Conservation (phyloP, 2,329 filamentous ascomycete genomes). For the Neurospora sp. region DNA sequence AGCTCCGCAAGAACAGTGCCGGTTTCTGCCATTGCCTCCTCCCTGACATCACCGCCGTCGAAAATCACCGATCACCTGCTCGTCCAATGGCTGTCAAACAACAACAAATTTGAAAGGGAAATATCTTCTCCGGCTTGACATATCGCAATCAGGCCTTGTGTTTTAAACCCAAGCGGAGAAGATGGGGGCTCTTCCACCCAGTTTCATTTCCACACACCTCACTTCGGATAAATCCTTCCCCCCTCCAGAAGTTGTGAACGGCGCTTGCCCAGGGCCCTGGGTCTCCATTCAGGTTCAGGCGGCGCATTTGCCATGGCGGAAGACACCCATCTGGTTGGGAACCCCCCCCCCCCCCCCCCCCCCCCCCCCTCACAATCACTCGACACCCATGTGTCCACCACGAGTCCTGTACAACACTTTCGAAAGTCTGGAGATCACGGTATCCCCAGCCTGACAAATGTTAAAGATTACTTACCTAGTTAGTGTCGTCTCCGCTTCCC, state of each 20-base stretch:
- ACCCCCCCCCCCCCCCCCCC: too few species aligned
- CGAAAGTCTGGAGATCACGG: neutral
- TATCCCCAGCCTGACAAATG: neutral
- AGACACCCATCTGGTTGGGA: neutral
- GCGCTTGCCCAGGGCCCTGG: neutral
- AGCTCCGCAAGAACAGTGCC: neutral
- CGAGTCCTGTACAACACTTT: neutral
- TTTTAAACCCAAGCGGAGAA: neutral
- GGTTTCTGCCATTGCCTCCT: neutral
- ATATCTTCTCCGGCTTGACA: neutral
- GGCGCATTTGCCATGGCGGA: neutral
- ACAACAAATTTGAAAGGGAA: neutral
- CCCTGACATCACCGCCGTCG: neutral
- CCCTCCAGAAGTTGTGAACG: neutral
- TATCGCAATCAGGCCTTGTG: neutral
- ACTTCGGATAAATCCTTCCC: neutral
- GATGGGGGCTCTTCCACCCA: neutral
- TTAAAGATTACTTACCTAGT: neutral
- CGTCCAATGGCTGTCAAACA: neutral
- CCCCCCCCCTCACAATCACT: neutral
- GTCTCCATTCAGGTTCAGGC: neutral
- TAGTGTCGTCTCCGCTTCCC: neutral
- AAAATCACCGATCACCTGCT: neutral
- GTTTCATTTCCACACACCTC: neutral
- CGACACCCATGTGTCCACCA: neutral